phyloP scores from a whole-genome alignment of 176 grass and related monocot genomes.

The Thinopyrum elongatum region DNA sequence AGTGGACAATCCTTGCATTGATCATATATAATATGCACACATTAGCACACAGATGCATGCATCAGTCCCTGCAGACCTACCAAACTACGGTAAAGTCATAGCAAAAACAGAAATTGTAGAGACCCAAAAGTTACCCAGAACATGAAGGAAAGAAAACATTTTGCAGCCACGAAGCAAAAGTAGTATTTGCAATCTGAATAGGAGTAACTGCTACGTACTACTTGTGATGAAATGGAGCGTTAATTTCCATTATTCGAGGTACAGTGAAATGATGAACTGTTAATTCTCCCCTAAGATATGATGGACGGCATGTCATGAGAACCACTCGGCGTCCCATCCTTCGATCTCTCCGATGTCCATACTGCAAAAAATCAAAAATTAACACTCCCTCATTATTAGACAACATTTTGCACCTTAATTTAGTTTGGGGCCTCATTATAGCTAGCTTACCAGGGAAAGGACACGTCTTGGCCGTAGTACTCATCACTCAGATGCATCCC shows the following conservation, averaged over 20 bases:
- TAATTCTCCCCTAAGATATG: background rate
- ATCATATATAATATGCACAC: background rate
- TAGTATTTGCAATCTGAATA: too few species aligned
- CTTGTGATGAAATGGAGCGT: too few species aligned
- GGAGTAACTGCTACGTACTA: too few species aligned
- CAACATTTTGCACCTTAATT: background rate
- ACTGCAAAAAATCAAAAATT: constrained; percentile 7
- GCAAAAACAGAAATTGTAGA: background rate
- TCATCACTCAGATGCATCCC: constrained; percentile 41
- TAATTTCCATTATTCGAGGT: background rate
- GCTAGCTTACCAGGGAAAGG: constrained; percentile 57
- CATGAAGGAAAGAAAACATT: background rate
- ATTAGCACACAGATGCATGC: background rate
- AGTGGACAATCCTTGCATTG: constrained; percentile 22
- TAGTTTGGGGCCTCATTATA: background rate
- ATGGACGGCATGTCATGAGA: constrained; percentile 34
- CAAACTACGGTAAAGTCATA: background rate
- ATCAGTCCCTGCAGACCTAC: background rate
- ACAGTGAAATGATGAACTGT: background rate
- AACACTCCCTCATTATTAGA: background rate
- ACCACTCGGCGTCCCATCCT: constrained; percentile 64
- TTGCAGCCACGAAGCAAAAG: background rate
- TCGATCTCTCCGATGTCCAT: constrained; percentile 78
- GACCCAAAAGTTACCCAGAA: background rate
- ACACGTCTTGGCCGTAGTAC: constrained; percentile 30